Percentiles rank a stretch among this genome's conserved stretches.
Conservation (phyloP, 352 stramenopile genomes). For the Globisporangium perplexum region DNA sequence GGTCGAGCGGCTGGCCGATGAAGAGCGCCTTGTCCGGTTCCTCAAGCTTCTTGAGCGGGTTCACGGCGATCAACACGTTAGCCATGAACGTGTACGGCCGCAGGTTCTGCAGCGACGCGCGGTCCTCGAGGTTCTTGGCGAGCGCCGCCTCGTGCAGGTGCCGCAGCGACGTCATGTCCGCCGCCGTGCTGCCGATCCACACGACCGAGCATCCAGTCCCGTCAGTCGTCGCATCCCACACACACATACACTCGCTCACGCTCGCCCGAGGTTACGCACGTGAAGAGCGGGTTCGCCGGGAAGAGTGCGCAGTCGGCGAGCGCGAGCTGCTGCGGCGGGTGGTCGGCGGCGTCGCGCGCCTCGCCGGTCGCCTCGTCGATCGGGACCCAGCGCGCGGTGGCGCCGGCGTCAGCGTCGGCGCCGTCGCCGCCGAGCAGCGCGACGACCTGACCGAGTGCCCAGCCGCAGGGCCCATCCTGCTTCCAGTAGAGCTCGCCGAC, state of each 20-base stretch:
- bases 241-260: slow-evolving; percentile 1
- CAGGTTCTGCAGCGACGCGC: slow-evolving; percentile 62
- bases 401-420: slow-evolving; percentile 15
- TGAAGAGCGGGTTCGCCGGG: slow-evolving; percentile 69
- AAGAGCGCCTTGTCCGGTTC: slow-evolving; percentile 73
- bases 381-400: slow-evolving; percentile 28
- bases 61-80: slow-evolving; percentile 84
- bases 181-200: slow-evolving; percentile 42
- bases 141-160: slow-evolving; percentile 82
- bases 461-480: slow-evolving; percentile 54
- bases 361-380: slow-evolving; percentile 70
- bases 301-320: slow-evolving; percentile 45
- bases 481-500: slow-evolving; percentile 83
- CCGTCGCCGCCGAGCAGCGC: slow-evolving; percentile 28
- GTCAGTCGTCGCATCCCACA: not conserved
- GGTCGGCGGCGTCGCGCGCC: slow-evolving; percentile 14
- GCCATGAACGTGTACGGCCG: slow-evolving; percentile 86
- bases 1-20: slow-evolving; percentile 55
- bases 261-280: slow-evolving; percentile 17
- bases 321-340: slow-evolving; percentile 30
- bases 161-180: slow-evolving; percentile 82
- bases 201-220: too few relatives aligned
- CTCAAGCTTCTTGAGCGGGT: slow-evolving; percentile 68
- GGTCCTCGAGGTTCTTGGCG: slow-evolving; percentile 86
- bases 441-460: slow-evolving; percentile 65